phyloP scores from a whole-genome alignment of 2,329 filamentous ascomycete genomes.

The Colletotrichum tofieldiae region DNA sequence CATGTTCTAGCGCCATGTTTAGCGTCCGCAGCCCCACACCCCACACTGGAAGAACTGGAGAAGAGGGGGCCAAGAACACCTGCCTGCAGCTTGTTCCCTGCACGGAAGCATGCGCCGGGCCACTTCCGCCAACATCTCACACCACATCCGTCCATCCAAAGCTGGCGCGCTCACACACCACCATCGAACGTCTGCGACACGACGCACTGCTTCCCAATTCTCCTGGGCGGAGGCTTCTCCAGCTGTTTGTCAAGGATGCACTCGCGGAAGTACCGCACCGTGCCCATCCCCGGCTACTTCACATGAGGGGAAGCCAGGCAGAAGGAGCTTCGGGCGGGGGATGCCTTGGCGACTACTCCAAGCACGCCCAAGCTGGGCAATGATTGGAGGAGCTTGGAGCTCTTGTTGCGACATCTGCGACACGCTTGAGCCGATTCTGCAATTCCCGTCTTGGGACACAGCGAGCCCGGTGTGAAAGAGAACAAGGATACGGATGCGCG shows the following conservation, averaged over 20 bases:
- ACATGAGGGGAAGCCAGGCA: conserved; percentile 19
- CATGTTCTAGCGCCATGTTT: conserved; percentile 36
- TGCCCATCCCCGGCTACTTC: conserved; percentile 23
- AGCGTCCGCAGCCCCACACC: conserved; percentile 33
- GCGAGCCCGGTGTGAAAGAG: conserved; percentile 18
- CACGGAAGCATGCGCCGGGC: conserved; percentile 36
- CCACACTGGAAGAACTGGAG: conserved; percentile 35
- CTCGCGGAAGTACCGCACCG: conserved; percentile 12
- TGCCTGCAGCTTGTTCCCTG: conserved; percentile 33
- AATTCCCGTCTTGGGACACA: conserved; percentile 28
- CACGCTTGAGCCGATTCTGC: conserved; percentile 41
- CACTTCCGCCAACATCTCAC: conserved; percentile 37
- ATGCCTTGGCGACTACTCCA: conserved; percentile 30
- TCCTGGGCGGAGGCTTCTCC: background rate
- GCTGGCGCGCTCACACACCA: conserved; percentile 15
- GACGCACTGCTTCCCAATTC: background rate
- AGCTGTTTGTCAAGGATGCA: conserved; percentile 18
- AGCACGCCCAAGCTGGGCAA: background rate
- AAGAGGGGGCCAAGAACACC: conserved; percentile 15
- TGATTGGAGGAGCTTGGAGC: conserved; percentile 42
- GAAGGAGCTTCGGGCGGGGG: conserved; percentile 27
- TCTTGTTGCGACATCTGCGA: conserved; percentile 39
- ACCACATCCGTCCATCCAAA: conserved; percentile 22
- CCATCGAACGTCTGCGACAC: conserved; percentile 18
- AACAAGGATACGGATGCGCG: conserved; percentile 40